phyloP scores from a whole-genome alignment of 2,329 filamentous ascomycete species.

The Colletotrichum nymphaeae region DNA sequence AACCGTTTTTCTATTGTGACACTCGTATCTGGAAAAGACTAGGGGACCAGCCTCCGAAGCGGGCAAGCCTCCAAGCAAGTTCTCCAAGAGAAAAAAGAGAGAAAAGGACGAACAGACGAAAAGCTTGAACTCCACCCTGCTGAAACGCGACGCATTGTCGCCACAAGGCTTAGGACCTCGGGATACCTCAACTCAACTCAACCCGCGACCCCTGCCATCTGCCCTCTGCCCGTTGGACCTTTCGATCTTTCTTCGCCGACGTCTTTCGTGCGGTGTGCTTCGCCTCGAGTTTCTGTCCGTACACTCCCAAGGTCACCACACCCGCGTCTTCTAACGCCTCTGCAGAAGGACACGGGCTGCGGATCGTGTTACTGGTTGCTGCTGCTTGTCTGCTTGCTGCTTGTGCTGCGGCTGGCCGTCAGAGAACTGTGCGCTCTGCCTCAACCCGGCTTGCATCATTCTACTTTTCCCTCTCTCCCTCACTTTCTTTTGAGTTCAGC shows the following conservation, averaged over 20 bases:
- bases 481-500: not conserved
- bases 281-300: not conserved
- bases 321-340: not conserved
- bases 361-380: not conserved
- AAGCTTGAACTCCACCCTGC: constrained; percentile 17
- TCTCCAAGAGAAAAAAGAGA: not conserved
- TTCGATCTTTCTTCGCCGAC: not conserved
- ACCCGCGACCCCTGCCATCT: not conserved
- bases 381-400: not conserved
- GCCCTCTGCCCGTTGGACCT: not conserved
- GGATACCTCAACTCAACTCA: constrained; percentile 4
- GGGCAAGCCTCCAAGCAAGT: not conserved
- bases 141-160: constrained; percentile 36
- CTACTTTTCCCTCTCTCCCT: not conserved
- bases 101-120: constrained; percentile 11
- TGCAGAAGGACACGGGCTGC: not conserved
- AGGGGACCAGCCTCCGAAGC: not conserved
- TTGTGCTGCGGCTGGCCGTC: not conserved
- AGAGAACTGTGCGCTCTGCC: not conserved
- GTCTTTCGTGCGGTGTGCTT: not conserved
- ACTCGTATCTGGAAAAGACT: not conserved
- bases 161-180: constrained; percentile 8
- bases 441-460: not conserved
- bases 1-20: not conserved
- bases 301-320: not conserved